Conservation (phyloP, 2,329 filamentous ascomycete species). For the Dothiorella sarmentorum region DNA sequence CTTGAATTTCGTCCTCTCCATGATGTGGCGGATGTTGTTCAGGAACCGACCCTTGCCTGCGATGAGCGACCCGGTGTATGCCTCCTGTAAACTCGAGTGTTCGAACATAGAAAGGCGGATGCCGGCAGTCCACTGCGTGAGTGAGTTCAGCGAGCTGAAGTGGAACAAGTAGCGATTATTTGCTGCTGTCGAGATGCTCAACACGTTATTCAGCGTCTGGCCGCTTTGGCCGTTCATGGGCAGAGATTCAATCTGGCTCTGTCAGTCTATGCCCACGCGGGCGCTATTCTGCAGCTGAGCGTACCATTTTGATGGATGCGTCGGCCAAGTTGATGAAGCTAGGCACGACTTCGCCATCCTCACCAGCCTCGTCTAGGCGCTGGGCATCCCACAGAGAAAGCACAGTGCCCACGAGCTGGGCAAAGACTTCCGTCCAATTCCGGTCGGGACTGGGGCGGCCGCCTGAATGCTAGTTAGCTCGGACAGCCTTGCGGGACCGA, state of each 20-base stretch:
- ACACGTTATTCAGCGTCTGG: slow-evolving; percentile 85
- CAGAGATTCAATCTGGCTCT: slow-evolving; percentile 60
- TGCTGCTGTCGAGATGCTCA: slow-evolving; percentile 92
- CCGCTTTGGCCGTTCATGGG: slow-evolving; percentile 75
- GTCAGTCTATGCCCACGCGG: background rate
- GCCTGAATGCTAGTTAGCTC: slow-evolving; percentile 53
- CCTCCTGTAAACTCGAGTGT: slow-evolving; percentile 87
- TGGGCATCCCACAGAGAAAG: slow-evolving; percentile 93
- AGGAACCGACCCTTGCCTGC: slow-evolving; percentile 86
- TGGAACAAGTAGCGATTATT: slow-evolving; percentile 94
- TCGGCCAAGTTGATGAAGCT: slow-evolving; percentile 97
- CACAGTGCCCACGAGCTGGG: slow-evolving; percentile 91
- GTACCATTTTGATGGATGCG: slow-evolving; percentile 96
- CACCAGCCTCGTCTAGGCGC: slow-evolving; percentile 81
- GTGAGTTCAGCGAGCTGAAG: slow-evolving; percentile 89
- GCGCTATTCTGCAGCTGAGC: background rate
- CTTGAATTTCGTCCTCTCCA: slow-evolving; percentile 73
- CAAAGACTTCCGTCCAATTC: slow-evolving; percentile 95
- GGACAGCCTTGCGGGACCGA: slow-evolving; percentile 14
- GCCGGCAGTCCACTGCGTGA: slow-evolving; percentile 93
- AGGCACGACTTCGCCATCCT: slow-evolving; percentile 78
- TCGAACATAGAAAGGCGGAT: slow-evolving; percentile 94
- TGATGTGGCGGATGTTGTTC: slow-evolving; percentile 86
- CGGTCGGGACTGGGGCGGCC: slow-evolving; percentile 82
- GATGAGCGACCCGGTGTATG: slow-evolving; percentile 92